A percentile compares a stretch with the other conserved stretches of the same genome.
These are phyloP conservation scores for Vaccinium myrtillus DNA, from an alignment of 148 eudicot species.

Conservation along the genomic window DNA sequence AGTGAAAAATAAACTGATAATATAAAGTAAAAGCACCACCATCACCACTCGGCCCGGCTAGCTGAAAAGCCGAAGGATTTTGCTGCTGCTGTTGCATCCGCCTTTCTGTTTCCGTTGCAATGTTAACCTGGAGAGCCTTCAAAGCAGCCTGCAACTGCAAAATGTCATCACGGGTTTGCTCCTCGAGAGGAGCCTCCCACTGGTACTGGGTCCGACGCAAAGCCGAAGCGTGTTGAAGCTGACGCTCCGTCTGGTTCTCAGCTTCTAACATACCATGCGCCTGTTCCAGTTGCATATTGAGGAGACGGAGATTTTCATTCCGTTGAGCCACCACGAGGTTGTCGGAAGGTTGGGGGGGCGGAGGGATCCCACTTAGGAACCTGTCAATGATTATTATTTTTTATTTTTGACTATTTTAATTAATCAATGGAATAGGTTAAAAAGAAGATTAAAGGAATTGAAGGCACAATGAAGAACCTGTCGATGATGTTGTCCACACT, in stretches of 20 bases:
- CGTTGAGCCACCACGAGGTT: constrained; percentile 17
- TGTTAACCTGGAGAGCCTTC: constrained; percentile 21
- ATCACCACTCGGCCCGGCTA: neutral
- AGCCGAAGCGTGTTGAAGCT: neutral
- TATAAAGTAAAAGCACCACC: neutral
- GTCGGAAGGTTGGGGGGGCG: neutral
- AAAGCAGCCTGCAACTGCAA: constrained; percentile 27
- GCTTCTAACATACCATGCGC: neutral
- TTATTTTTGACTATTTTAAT: no score
- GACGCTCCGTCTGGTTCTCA: constrained; percentile 12
- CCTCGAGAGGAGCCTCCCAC: constrained; percentile 31
- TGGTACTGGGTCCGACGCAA: neutral
- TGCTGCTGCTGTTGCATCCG: neutral
- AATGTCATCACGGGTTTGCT: constrained; percentile 13
- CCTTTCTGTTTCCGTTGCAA: constrained; percentile 3
- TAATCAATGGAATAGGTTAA: no score
- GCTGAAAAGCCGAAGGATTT: neutral
- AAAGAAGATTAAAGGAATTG: no score
- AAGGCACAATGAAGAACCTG: neutral
- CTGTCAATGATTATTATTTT: no score
- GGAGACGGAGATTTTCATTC: neutral
- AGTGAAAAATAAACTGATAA: neutral
- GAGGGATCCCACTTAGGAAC: constrained; percentile 2
- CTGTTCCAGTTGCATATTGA: constrained; percentile 15
- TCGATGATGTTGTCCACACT: constrained; percentile 16